phyloP scores from a whole-genome alignment of 2,329 filamentous ascomycete genomes.

The Alternaria gansuensis region DNA sequence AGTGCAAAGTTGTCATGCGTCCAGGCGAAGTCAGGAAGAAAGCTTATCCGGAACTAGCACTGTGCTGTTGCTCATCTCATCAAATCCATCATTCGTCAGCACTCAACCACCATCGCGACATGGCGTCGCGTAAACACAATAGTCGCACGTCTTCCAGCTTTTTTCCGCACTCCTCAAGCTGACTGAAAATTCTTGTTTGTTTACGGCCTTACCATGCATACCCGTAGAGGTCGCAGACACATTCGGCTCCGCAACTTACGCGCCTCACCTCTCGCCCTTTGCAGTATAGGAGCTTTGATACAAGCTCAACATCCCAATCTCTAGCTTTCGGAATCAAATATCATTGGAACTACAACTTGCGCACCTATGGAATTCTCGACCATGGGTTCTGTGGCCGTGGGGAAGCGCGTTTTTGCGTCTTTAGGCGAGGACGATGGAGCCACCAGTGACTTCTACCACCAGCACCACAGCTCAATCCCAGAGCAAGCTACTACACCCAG shows the following conservation, averaged over 20 bases:
- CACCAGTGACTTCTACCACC: constrained; percentile 17
- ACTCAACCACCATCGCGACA: constrained; percentile 22
- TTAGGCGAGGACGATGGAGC: constrained; percentile 15
- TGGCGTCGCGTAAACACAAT: constrained; percentile 15
- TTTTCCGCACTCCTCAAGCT: constrained; percentile 15
- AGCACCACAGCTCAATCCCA: constrained; percentile 7
- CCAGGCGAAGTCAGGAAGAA: constrained; percentile 16
- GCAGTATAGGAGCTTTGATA: constrained; percentile 1
- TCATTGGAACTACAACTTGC: background rate
- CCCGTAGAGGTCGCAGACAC: constrained; percentile 1
- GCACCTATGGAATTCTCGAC: background rate
- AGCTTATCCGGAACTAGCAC: constrained; percentile 21
- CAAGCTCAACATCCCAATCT: background rate
- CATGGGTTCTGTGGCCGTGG: constrained; percentile 13
- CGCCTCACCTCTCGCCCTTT: background rate
- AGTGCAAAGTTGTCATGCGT: constrained; percentile 14
- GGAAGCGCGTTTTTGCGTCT: constrained; percentile 20
- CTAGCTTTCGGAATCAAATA: background rate
- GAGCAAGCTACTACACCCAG: constrained; percentile 8
- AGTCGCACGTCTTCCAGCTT: constrained; percentile 1
- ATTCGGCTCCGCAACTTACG: constrained; percentile 7
- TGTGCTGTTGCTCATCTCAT: constrained; percentile 3
- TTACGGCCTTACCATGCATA: constrained; percentile 17
- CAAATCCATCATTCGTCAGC: constrained; percentile 5
- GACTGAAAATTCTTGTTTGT: background rate